These are phyloP conservation scores for Saccharomycopsis crataegensis DNA, from an alignment of 1,139 yeast species.

Conservation along the genomic window DNA sequence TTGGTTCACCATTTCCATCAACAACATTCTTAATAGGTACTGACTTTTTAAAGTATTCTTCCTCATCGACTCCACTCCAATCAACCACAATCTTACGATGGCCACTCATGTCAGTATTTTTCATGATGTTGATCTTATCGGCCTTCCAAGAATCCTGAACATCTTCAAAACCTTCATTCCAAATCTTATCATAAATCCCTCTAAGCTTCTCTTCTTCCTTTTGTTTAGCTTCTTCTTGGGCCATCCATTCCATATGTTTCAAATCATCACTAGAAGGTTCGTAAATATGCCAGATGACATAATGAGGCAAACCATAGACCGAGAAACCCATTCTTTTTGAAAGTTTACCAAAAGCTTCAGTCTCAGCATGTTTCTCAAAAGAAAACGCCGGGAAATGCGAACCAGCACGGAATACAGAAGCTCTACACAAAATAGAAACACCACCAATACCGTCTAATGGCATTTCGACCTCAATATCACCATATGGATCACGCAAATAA, in stretches of 20 bases:
- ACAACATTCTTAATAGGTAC: slow-evolving; percentile 1
- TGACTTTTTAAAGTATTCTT: slow-evolving; percentile 2
- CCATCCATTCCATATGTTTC: slow-evolving; percentile 42
- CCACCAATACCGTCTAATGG: slow-evolving; percentile 38
- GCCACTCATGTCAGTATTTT: slow-evolving; percentile 49
- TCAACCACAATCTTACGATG: slow-evolving; percentile 29
- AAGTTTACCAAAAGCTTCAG: slow-evolving; percentile 36
- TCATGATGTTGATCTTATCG: slow-evolving; percentile 43
- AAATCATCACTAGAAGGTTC: slow-evolving; percentile 39
- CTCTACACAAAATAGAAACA: slow-evolving; percentile 34
- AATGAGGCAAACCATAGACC: slow-evolving; percentile 35
- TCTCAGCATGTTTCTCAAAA: slow-evolving; percentile 35
- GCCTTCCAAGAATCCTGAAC: slow-evolving; percentile 31
- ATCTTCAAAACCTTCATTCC: slow-evolving; percentile 33
- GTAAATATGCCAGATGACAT: slow-evolving; percentile 38
- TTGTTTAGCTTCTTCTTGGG: slow-evolving; percentile 35
- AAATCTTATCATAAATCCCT: slow-evolving; percentile 30
- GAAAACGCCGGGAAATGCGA: slow-evolving; percentile 37
- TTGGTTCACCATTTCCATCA: slow-evolving; percentile 16
- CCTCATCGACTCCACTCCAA: slow-evolving; percentile 29
- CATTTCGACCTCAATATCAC: slow-evolving; percentile 35
- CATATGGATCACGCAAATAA: slow-evolving; percentile 34
- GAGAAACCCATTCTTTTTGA: slow-evolving; percentile 33
- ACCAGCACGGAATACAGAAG: slow-evolving; percentile 31
- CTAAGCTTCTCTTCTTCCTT: slow-evolving; percentile 30